These are phyloP conservation scores for Malus hybrid DNA, from an alignment of 331 rosid genomes.

Conservation along the genomic window DNA sequence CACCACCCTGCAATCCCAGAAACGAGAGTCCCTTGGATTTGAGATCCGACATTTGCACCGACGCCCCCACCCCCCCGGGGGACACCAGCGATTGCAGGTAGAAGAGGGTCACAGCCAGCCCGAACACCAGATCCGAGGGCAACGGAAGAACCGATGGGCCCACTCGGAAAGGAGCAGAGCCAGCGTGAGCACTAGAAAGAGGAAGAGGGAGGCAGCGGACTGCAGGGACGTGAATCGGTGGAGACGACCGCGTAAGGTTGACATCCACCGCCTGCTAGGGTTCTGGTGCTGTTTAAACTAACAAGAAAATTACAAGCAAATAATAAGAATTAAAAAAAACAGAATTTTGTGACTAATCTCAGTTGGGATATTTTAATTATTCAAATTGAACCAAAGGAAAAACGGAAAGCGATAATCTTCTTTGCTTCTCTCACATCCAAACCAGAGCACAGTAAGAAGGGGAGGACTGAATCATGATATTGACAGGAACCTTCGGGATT, in stretches of 20 bases:
- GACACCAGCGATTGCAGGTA: constrained; percentile 49
- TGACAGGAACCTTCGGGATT: constrained; percentile 76
- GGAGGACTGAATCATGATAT: constrained; percentile 68
- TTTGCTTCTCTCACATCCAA: neutral
- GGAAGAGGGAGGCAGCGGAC: constrained; percentile 54
- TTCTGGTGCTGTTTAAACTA: too few species aligned
- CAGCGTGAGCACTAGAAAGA: constrained; percentile 54
- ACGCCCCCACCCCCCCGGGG: constrained; percentile 23
- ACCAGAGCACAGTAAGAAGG: too few species aligned
- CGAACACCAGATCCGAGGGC: constrained; percentile 57
- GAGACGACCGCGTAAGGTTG: neutral
- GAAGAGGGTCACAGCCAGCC: constrained; percentile 56
- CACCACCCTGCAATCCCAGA: too few species aligned
- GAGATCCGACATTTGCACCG: constrained; percentile 61
- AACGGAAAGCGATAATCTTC: neutral
- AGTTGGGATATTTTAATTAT: too few species aligned
- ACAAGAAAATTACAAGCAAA: too few species aligned
- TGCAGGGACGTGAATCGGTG: constrained; percentile 73
- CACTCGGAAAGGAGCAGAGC: constrained; percentile 56
- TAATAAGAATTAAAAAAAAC: neutral
- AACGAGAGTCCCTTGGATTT: too few species aligned
- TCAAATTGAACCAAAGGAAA: neutral
- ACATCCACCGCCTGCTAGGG: too few species aligned
- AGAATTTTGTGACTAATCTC: too few species aligned
- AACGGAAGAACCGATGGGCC: constrained; percentile 34